Percentiles rank a stretch among this genome's conserved stretches.
Evolutionary conservation across 768 basidiomycete species (phyloP).

Genomic region (Macrocybe gigantea): DNA sequence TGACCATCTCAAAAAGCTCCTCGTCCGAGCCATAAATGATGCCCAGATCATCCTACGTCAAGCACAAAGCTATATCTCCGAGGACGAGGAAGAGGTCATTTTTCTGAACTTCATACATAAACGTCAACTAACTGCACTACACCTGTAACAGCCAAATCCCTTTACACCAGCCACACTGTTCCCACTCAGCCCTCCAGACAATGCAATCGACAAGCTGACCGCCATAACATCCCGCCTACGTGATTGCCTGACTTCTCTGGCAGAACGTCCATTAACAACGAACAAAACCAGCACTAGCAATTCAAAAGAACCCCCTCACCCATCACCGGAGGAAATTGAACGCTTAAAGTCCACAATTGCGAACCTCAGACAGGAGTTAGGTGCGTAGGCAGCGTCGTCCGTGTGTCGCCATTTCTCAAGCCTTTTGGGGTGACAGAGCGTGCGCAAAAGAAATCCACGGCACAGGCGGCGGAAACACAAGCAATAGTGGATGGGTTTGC

Average conservation of each 20-base stretch:
- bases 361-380: slow-evolving; percentile 50
- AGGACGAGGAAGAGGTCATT: slow-evolving; percentile 43
- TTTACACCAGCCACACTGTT: slow-evolving; percentile 47
- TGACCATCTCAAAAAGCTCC: slow-evolving; percentile 47
- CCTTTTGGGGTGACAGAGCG: slow-evolving; percentile 26
- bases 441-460: slow-evolving; percentile 39
- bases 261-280: slow-evolving; percentile 17
- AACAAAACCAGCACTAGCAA: not conserved
- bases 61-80: slow-evolving; percentile 30
- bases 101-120: slow-evolving; percentile 1
- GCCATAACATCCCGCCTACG: slow-evolving; percentile 38
- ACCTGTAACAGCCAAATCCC: slow-evolving; percentile 28
- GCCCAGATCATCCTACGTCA: slow-evolving; percentile 50
- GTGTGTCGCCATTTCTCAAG: slow-evolving; percentile 1
- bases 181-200: slow-evolving; percentile 44
- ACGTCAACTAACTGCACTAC: slow-evolving; percentile 5
- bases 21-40: slow-evolving; percentile 62
- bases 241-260: slow-evolving; percentile 22
- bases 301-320: slow-evolving; percentile 6
- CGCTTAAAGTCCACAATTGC: slow-evolving; percentile 45
- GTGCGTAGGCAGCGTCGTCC: slow-evolving; percentile 26
- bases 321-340: slow-evolving; percentile 37
- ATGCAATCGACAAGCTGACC: slow-evolving; percentile 42
- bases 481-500: slow-evolving; percentile 52
- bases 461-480: slow-evolving; percentile 39